Base-by-base conservation (phyloP, 2,329 filamentous ascomycete species). In the Diaporthe humulicola region DNA sequence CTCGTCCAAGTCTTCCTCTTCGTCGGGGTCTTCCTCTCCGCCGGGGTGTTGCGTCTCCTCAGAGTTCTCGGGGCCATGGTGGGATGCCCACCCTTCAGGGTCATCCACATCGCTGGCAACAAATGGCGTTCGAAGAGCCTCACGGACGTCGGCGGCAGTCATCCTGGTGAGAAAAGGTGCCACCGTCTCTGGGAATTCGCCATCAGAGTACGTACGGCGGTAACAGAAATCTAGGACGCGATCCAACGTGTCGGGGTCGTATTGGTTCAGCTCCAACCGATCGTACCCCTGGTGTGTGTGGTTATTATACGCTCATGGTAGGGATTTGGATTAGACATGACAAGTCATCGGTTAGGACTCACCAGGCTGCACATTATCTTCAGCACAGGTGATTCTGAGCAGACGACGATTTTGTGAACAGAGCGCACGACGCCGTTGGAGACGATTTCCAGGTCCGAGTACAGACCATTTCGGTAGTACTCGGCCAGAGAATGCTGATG, bases 291-390 rank as follows among this genome's bases (percentile, higher is more conserved):
- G 14, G 14, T 4, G 9, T 9, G 4, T 3, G 6, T 40, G 4
- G 12, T 40, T 12, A 60, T 4, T 40, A 40, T 2, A 22, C 4
- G 5, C 28, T 5, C 30, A 14, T 36, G 36, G 19, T 38, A 36
- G 0, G 7, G 0, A 10, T 22, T 1, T 38, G 22, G 0, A 2
- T 4, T 25, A 2, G 0, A 3, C 22, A 38, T 15, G 12, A 17
- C 8, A 25, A 12, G 12, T 9, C 36, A 12, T 9, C 6, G 4
- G 28, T 40, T 0, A 3, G 14, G 10, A 40, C 57, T 25, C 2
- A 60, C 57, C n/a, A 40, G 57, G 6, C 12, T 60, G 57, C 57
- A 60, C 22, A 3, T 40, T 2, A 7, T 5, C 5, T 60, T 25
- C 1, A 60, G n/a, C 28, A 40, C 57, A 28, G 57, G 36, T 9